phyloP scores from a whole-genome alignment of 2,329 filamentous ascomycete species.

The Dactylellina sp. region DNA sequence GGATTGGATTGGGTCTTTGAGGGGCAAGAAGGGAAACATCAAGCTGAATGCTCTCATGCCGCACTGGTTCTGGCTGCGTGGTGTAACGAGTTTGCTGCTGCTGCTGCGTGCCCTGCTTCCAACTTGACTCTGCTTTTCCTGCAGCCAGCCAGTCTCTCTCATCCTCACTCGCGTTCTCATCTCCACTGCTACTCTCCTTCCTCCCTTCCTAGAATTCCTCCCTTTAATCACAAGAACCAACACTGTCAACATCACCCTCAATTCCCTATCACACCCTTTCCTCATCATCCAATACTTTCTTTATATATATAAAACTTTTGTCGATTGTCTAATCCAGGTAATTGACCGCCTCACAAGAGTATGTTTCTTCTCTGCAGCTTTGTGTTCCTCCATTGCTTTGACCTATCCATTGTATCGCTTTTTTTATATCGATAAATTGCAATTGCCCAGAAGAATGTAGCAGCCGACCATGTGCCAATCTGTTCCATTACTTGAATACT shows the following conservation, averaged over 20 bases:
- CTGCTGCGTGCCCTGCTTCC: not conserved
- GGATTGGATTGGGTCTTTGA: too few relatives aligned
- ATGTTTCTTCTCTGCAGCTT: slow-evolving; percentile 3
- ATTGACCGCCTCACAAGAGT: not conserved
- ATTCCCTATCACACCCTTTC: too few relatives aligned
- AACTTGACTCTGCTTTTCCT: too few relatives aligned
- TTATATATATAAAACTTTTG: slow-evolving; percentile 12
- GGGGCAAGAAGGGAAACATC: not conserved
- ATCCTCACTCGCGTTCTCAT: not conserved
- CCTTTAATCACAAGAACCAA: slow-evolving; percentile 18
- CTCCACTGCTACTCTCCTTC: too few relatives aligned
- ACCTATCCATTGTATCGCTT: not conserved
- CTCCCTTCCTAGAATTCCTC: slow-evolving; percentile 2
- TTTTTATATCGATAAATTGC: not conserved
- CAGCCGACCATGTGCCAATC: too few relatives aligned
- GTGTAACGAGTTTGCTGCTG: slow-evolving; percentile 9
- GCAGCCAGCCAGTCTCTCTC: not conserved
- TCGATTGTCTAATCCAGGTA: slow-evolving; percentile 3
- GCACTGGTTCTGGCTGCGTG: slow-evolving; percentile 7
- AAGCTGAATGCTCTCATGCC: not conserved
- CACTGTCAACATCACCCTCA: slow-evolving; percentile 6
- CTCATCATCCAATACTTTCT: slow-evolving; percentile 21
- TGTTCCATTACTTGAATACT: too few relatives aligned
- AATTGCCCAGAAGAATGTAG: too few relatives aligned
- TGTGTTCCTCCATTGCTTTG: not conserved